Base-by-base conservation (phyloP, 2,329 filamentous ascomycete genomes). In the Grosmannia clavigera region DNA sequence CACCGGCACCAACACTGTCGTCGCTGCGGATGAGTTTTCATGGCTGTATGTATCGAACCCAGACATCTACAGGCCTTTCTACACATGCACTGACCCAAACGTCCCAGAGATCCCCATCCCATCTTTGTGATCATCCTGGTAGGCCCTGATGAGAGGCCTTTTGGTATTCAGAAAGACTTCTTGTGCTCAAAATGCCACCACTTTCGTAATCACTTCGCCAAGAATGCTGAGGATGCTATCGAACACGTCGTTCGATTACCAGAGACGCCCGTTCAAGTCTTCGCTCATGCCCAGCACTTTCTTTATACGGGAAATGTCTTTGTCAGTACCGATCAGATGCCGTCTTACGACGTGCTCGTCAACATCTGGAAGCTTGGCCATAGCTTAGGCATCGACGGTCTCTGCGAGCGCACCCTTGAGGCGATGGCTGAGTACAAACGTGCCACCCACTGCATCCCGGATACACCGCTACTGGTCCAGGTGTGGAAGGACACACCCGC, bases 401-500 rank as follows among this genome's bases (percentile, higher is more conserved):
- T 84, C 27, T 83, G 81, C 61, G 78, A 82, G 33, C 75, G 76
- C 58, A 76, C 77, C 1, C 76, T 85, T 3, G 78, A 80, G 43
- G 76, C 78, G 51, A 85, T 86, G 82, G 68, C 73, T 19, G 80
- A 84, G 62, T 79, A 76, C 62, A 75, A 81, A 38, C 75, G 75
- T 14, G 65, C 76, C 33, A 84, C 81, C 0, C 72, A 76, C 57
- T 72, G 74, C 22, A 85, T 85, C 52, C 83, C 83, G 1, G 77
- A 80, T 3, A 81, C 81, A 0, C 78, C 79, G 2, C 73, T 85
- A 1, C 76, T 85, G 6, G 78, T 84, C 1, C 77, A 81, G 65
- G 82, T 83, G 7, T 85, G 82, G 82, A 76, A 79, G 56, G 81
- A 84, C 58, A 84, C 81, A 0, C 81, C 81, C 0, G 80, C 82